These are phyloP conservation scores for Excoecaria agallocha DNA, from an alignment of 345 rosid genomes.

Conservation along the genomic window DNA sequence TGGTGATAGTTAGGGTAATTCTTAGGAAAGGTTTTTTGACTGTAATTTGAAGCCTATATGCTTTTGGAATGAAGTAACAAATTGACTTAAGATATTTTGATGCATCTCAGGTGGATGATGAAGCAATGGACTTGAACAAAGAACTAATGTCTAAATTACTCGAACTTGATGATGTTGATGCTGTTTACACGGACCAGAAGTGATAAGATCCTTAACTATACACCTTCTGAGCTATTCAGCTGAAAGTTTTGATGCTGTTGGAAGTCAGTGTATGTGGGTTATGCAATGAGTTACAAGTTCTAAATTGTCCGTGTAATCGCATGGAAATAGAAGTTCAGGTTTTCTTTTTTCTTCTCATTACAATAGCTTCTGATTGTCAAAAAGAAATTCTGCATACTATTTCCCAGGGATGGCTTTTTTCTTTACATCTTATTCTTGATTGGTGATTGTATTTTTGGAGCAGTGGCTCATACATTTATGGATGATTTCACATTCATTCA, in stretches of 20 bases:
- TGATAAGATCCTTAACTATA: conserved; percentile 23
- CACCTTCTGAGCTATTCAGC: conserved; percentile 8
- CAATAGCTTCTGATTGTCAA: no score
- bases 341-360: not conserved
- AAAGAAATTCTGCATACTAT: no score
- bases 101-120: conserved; percentile 76
- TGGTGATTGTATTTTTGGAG: not conserved
- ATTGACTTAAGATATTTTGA: not conserved
- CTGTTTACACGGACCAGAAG: conserved; percentile 82
- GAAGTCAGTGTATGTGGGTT: not conserved
- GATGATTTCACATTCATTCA: not conserved
- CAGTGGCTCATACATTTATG: not conserved
- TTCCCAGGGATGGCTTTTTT: not conserved
- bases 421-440: not conserved
- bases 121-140: conserved; percentile 85
- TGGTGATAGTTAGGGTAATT: no score
- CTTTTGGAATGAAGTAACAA: not conserved
- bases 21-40: no score
- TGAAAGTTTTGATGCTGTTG: conserved; percentile 4
- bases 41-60: no score
- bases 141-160: conserved; percentile 75
- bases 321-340: not conserved
- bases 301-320: not conserved
- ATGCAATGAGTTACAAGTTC: not conserved
- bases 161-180: conserved; percentile 88